Evolutionary conservation across 208 protist genomes (phyloP), one percentile per base, ranked within the genome.

Genomic region (Trypanosoma platydactyli): DNA sequence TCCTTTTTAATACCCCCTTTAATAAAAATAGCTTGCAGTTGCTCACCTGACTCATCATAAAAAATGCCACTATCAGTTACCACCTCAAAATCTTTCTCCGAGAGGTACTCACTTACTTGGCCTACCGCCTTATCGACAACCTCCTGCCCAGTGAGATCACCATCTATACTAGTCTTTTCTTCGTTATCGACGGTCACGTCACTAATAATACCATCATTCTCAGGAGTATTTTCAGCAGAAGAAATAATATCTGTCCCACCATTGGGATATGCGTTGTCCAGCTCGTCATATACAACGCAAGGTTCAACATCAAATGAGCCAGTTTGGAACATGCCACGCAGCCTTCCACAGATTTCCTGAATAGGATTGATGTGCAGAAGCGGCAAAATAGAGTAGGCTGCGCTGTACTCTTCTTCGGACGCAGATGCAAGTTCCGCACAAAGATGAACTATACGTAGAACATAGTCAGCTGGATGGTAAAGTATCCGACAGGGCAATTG

Each of bases 361-460:
- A 92, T 73, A 15, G 79, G 86, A 22, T 71, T 78, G 7, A 95
- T 79, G 52, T 92, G 86, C 35, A 95, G 64, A 76, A 87, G 81
- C 1, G 84, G 84, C 30, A 76, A 77, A 5, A 67, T 49, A 27
- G 24, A 53, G 24, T 64, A 75, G 16, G 58, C 73, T 46, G 22
- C 50, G 6, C 51, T 56, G 33, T 62, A 79, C 50, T 69, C 61
- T 1, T 73, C 61, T 0, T 73, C 66, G n/a, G 66, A 68, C 48
- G 48, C 46, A 16, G 58, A 55, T 56, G 58, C 27, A 46, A 68
- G 44, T 20, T 67, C 57, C 38, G 54, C 42, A 69, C 83, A 89
- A 40, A 93, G 68, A 29, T 95, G 69, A 20, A 82, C 73, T 40
- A 95, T 84, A 22, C 81, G 75, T 18, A 71, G 71, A 20, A 93